Evolutionary conservation across 768 basidiomycete genomes (phyloP), one percentile per base, ranked within the genome.

Genomic region (Podaxis sp.): DNA sequence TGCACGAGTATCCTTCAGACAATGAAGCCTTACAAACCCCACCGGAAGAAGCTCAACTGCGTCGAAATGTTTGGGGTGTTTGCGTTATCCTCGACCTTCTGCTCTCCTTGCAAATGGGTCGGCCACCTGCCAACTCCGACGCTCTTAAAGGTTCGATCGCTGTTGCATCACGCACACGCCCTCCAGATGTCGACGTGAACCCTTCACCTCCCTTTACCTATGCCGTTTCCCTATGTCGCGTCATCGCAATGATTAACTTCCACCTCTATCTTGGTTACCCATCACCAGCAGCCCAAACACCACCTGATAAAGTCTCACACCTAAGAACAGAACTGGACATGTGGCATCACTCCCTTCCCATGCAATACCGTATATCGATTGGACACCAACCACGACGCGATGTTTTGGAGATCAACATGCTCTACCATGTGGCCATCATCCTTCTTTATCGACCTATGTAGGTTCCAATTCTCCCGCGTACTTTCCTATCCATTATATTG

Each of bases 401-500:
- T n/a, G 69, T 73, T 17, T 57, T 73, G 43, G 72, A 73, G 60
- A 65, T 67, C 41, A 71, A 73, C 36, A 72, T 73, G 72, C 63
- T 71, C 19, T 72, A 72, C 58, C 71, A 73, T 27, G 67, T 72
- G 25, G 71, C 70, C 4, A 62, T 69, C 22, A 72, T 70, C 33
- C 63, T 73, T 61, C 66, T 73, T 2, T 69, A 67, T 36, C 66
- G 69, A n/a, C 66, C 69, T 43, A 69, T 70, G 69, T 70, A 58
- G 63, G 69, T 57, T 6, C 19, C 17, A 25, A 50, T 36, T 12
- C 22, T 19, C 22, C 37, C 22, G 27, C 38, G 13, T 41, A 38
- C 43, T 27, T 24, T n/a, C 51, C 41, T 19, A 27, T 15, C 12
- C 29, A 13, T 54, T 27, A 49, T 13, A 24, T 59, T 54, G 43